Evolutionary conservation across 768 basidiomycete genomes (phyloP).

Genomic region (Podaxis pistillaris): DNA sequence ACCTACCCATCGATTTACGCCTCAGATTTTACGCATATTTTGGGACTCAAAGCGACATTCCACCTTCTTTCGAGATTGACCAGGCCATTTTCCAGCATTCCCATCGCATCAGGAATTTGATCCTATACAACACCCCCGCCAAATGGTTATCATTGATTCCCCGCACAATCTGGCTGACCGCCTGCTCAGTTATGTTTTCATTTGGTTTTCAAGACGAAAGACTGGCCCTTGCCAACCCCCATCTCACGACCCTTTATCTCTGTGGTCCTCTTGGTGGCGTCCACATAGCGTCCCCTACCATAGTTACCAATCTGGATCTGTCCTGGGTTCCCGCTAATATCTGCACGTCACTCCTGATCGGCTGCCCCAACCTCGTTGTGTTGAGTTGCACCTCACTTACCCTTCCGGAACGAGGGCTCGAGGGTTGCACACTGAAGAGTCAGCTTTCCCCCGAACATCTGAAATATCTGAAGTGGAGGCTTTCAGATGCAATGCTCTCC

Average conservation of each 20-base stretch:
- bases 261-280: background rate
- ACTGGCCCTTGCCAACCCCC: background rate
- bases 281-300: background rate
- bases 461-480: background rate
- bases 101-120: background rate
- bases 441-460: background rate
- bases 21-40: background rate
- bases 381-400: background rate
- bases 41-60: background rate
- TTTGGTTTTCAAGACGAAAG: background rate
- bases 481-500: background rate
- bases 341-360: background rate
- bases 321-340: background rate
- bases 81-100: background rate
- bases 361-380: background rate
- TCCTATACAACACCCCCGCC: background rate
- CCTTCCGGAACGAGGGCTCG: too few relatives aligned
- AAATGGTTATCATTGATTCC: background rate
- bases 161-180: background rate
- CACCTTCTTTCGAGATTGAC: background rate
- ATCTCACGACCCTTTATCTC: background rate
- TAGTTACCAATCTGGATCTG: background rate
- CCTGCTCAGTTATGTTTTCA: background rate
- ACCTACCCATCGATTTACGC: background rate
- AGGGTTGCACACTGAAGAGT: background rate